Conservation (phyloP, 108 stramenopile genomes). For the Nitzschia sp. region DNA sequence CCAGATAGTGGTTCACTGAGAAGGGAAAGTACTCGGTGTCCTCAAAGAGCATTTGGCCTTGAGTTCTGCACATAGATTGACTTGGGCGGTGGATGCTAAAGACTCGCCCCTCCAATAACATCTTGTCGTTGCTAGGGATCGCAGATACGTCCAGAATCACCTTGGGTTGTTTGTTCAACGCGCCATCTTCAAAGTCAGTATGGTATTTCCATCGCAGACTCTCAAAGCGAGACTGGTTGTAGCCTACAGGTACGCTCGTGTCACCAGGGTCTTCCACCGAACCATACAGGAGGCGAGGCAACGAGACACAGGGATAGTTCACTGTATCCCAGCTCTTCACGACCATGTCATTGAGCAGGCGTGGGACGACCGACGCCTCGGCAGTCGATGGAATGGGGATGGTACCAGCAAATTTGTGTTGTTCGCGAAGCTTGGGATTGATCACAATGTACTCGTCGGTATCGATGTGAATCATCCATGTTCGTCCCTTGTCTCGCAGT, state of each 20-base stretch:
- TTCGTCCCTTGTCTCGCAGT: constrained; percentile 14
- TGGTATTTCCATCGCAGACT: constrained; percentile 48
- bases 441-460: constrained; percentile 62
- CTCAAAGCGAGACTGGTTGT: constrained; percentile 32
- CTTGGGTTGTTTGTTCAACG: constrained; percentile 30
- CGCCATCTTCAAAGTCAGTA: constrained; percentile 15
- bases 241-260: neutral
- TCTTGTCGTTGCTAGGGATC: constrained; percentile 12
- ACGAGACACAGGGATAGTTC: constrained; percentile 22
- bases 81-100: constrained; percentile 42
- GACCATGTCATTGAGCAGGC: constrained; percentile 23
- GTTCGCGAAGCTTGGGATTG: constrained; percentile 10
- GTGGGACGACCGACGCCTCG: constrained; percentile 17
- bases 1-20: constrained; percentile 41
- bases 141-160: constrained; percentile 30
- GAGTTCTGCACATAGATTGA: constrained; percentile 18
- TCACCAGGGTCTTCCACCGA: constrained; percentile 13
- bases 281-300: constrained; percentile 30
- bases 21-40: constrained; percentile 25
- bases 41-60: constrained; percentile 19
- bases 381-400: constrained; percentile 1
- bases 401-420: neutral
- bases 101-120: constrained; percentile 5
- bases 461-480: constrained; percentile 63
- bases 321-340: neutral